Conservation (phyloP, 2,329 filamentous ascomycete genomes). For the Talaromyces islandicus region DNA sequence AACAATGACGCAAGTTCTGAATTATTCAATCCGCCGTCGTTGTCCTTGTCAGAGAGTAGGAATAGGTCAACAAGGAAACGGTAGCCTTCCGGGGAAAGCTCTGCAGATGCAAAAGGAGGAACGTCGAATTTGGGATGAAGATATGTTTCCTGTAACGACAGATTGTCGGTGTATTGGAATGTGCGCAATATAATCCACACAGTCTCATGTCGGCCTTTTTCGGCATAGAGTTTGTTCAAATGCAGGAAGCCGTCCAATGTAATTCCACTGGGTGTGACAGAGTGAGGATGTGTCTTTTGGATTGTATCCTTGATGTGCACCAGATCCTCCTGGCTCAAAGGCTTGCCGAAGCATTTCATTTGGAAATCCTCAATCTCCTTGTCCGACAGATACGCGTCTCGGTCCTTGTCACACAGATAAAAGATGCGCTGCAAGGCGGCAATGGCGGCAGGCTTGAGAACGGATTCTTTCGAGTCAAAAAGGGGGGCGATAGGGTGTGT, state of each 20-base stretch:
- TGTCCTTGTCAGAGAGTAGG: slow-evolving; percentile 91
- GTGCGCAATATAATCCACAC: slow-evolving; percentile 96
- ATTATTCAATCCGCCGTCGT: slow-evolving; percentile 88
- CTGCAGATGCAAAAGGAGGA: slow-evolving; percentile 83
- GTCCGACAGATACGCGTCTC: slow-evolving; percentile 87
- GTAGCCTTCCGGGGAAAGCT: slow-evolving; percentile 89
- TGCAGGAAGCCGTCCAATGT: slow-evolving; percentile 78
- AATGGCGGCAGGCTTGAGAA: slow-evolving; percentile 81
- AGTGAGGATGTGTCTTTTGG: slow-evolving; percentile 58
- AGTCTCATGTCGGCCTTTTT: slow-evolving; percentile 95
- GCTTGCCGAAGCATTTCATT: slow-evolving; percentile 83
- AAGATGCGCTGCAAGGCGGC: slow-evolving; percentile 86
- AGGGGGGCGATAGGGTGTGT: slow-evolving; percentile 94
- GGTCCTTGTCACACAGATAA: slow-evolving; percentile 92
- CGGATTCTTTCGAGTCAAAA: slow-evolving; percentile 89
- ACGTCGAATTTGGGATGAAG: slow-evolving; percentile 92
- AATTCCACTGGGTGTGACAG: slow-evolving; percentile 64
- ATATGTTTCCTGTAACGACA: slow-evolving; percentile 86
- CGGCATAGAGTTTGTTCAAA: slow-evolving; percentile 91
- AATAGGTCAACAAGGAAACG: slow-evolving; percentile 97
- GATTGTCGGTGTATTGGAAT: slow-evolving; percentile 92
- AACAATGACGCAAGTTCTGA: slow-evolving; percentile 80
- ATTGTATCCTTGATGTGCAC: slow-evolving; percentile 88
- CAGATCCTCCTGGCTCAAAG: slow-evolving; percentile 72
- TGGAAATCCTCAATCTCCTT: slow-evolving; percentile 89